Evolutionary conservation across 345 rosid species (phyloP).

Genomic region (Alliaria petiolata): DNA sequence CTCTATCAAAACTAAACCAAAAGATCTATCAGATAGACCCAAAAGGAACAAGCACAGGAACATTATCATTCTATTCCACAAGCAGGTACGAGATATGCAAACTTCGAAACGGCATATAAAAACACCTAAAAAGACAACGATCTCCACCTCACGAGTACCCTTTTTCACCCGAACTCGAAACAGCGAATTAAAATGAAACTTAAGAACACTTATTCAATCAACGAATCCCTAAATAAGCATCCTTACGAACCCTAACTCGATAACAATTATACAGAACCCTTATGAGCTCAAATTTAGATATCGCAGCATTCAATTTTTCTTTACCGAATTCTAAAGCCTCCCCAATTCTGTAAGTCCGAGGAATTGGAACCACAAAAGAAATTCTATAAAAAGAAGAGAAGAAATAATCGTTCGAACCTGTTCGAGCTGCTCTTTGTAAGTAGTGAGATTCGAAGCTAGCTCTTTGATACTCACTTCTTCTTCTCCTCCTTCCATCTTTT

Average conservation of each 20-base stretch:
- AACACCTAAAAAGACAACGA: no score
- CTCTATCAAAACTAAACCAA: no score
- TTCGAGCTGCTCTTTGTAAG: constrained; percentile 77
- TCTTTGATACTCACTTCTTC: constrained; percentile 73
- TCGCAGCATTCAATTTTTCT: not conserved
- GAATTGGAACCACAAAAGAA: not conserved
- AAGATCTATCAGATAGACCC: no score
- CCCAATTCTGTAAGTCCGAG: not conserved
- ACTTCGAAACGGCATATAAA: no score
- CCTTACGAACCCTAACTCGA: constrained; percentile 16
- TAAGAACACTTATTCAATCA: not conserved
- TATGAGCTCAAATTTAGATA: not conserved
- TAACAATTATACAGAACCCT: constrained; percentile 5
- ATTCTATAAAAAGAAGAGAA: not conserved
- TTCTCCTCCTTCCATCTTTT: constrained; percentile 67
- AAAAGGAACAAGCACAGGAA: not conserved
- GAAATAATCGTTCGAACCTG: constrained; percentile 43
- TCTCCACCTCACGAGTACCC: no score
- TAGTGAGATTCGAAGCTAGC: constrained; percentile 82
- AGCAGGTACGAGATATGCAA: no score
- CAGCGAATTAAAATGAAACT: no score
- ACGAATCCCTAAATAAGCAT: not conserved
- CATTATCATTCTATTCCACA: not conserved
- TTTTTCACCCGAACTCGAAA: no score
- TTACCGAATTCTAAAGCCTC: not conserved